These are phyloP conservation scores for Monilinia fructicola DNA, from an alignment of 2,329 filamentous ascomycete species.

Conservation along the genomic window DNA sequence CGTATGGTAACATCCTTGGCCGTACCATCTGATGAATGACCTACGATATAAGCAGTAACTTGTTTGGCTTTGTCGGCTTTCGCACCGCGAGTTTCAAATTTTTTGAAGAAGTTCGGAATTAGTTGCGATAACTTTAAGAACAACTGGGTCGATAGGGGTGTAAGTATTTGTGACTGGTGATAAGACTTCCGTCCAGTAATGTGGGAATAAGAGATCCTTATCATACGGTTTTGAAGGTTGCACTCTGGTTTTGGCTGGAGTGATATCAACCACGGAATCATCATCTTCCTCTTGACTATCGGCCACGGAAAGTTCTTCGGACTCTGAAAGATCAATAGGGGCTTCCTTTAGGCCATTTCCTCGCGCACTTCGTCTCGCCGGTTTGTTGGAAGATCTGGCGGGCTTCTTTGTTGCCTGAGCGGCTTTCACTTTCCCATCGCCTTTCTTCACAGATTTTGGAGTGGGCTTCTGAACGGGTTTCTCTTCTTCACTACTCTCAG, in stretches of 20 bases:
- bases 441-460: constrained; percentile 30
- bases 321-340: constrained; percentile 48
- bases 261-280: constrained; percentile 58
- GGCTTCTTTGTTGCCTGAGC: constrained; percentile 27
- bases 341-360: constrained; percentile 38
- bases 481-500: constrained; percentile 22
- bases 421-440: constrained; percentile 31
- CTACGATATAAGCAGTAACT: constrained; percentile 85
- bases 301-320: constrained; percentile 51
- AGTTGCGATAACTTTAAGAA: constrained; percentile 65
- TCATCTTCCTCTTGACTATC: constrained; percentile 51
- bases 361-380: constrained; percentile 32
- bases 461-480: constrained; percentile 20
- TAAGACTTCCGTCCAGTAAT: constrained; percentile 90
- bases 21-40: constrained; percentile 74
- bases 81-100: constrained; percentile 77
- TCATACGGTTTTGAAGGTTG: constrained; percentile 58
- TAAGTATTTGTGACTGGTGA: constrained; percentile 79
- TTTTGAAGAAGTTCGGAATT: constrained; percentile 69
- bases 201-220: constrained; percentile 75
- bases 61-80: constrained; percentile 86
- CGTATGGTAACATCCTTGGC: constrained; percentile 93
- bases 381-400: constrained; percentile 30
- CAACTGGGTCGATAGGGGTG: constrained; percentile 73
- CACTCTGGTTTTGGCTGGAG: constrained; percentile 29